Evolutionary conservation across 2,329 filamentous ascomycete genomes (phyloP).

Genomic region (Ophiocordyceps polyrhachis-furcata): DNA sequence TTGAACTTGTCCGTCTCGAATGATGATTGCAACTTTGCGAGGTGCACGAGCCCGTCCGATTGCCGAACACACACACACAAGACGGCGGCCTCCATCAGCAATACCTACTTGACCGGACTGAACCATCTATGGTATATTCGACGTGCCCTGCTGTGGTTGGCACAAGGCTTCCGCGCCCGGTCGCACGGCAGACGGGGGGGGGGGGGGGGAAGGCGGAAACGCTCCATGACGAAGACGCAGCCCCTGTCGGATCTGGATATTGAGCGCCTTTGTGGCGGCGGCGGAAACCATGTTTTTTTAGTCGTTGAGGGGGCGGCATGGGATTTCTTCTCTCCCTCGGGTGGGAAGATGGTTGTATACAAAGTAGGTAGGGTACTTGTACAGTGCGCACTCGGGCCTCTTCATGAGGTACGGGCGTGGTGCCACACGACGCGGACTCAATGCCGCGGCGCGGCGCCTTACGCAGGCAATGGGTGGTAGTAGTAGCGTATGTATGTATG

Average conservation of each 20-base stretch:
- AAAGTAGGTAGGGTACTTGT: neutral
- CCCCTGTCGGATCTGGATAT: neutral
- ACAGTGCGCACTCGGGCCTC: neutral
- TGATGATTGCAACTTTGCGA: slow-evolving; percentile 33
- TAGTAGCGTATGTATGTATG: too few relatives aligned
- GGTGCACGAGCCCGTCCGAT: slow-evolving; percentile 22
- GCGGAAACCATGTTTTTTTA: neutral
- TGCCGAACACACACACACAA: neutral
- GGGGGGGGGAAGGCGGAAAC: neutral
- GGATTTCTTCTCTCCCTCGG: neutral
- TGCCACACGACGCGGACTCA: neutral
- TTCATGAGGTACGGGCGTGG: too few relatives aligned
- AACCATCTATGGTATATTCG: neutral
- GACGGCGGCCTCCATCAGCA: neutral
- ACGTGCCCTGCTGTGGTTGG: slow-evolving; percentile 2
- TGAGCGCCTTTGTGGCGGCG: neutral
- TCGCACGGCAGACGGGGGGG: slow-evolving; percentile 1
- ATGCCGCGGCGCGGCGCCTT: neutral
- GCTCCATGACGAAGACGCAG: neutral
- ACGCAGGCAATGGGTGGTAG: neutral
- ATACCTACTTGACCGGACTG: neutral
- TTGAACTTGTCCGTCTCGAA: slow-evolving; percentile 55
- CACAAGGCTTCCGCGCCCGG: neutral
- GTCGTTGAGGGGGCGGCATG: neutral
- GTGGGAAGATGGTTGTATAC: neutral